A percentile compares a stretch with the other conserved stretches of the same genome.
These are phyloP conservation scores for Psilocybe tampanensis DNA, from an alignment of 768 basidiomycete species.

Conservation along the genomic window DNA sequence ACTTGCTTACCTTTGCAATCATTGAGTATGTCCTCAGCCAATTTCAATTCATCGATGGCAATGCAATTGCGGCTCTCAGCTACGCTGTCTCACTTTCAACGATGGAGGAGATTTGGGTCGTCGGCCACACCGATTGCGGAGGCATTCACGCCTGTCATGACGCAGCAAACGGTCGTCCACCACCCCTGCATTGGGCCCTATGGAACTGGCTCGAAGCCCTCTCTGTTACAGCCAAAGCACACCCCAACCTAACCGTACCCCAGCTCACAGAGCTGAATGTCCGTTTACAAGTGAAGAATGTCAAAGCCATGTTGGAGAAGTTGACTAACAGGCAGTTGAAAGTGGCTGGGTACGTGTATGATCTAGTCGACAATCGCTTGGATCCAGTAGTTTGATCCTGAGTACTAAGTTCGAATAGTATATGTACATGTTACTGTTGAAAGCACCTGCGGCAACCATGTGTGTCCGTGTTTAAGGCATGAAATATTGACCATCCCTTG, in stretches of 20 bases:
- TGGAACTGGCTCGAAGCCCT: neutral
- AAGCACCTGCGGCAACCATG: no score
- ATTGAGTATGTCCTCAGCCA: neutral
- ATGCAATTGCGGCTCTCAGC: neutral
- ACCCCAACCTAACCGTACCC: neutral
- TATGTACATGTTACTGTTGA: no score
- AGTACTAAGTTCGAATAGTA: no score
- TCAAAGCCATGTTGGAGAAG: neutral
- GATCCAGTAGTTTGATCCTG: no score
- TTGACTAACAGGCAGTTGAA: neutral
- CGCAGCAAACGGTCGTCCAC: neutral
- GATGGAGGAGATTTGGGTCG: neutral
- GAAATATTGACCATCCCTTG: no score
- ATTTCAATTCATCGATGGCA: neutral
- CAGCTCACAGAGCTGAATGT: neutral
- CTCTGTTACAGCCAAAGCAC: neutral
- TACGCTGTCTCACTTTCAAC: neutral
- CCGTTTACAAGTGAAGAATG: neutral
- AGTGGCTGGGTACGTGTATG: neutral
- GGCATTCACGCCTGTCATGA: neutral
- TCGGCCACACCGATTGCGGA: constrained; percentile 1
- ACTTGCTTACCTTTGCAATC: no score
- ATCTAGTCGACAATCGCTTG: neutral
- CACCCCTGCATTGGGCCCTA: neutral
- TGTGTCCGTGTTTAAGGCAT: no score